These are phyloP conservation scores for Sclerotinia trifoliorum DNA, from an alignment of 2,329 filamentous ascomycete genomes.

Conservation along the genomic window DNA sequence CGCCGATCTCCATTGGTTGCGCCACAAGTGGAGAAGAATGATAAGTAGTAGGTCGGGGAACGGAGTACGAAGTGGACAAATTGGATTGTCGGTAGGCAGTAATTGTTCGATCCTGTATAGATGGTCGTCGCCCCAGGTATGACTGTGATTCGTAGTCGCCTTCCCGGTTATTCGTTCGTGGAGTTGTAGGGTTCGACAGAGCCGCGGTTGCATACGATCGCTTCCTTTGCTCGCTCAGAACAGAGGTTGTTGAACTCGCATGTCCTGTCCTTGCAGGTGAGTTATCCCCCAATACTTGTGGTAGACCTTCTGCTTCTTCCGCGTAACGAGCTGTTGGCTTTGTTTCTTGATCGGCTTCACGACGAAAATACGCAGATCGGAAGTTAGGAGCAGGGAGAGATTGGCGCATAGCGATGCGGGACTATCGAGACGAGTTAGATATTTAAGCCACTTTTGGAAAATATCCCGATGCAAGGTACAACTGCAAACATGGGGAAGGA, in stretches of 20 bases:
- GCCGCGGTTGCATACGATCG: constrained; percentile 32
- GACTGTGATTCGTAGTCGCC: constrained; percentile 35
- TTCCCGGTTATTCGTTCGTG: constrained; percentile 33
- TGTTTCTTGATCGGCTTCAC: constrained; percentile 36
- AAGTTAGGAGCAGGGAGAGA: constrained; percentile 32
- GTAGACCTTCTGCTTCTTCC: constrained; percentile 33
- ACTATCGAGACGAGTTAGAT: constrained; percentile 31
- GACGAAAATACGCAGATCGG: constrained; percentile 32
- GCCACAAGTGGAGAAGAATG: constrained; percentile 61
- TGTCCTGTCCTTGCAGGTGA: constrained; percentile 31
- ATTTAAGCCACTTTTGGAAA: background rate
- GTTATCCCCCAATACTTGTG: constrained; percentile 35
- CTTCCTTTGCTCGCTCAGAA: constrained; percentile 32
- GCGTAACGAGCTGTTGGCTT: constrained; percentile 27
- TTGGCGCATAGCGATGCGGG: constrained; percentile 34
- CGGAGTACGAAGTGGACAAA: constrained; percentile 35
- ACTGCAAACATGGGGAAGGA: background rate
- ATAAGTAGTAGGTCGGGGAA: constrained; percentile 35
- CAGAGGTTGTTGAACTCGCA: constrained; percentile 16
- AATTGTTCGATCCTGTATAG: constrained; percentile 31
- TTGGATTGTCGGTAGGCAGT: constrained; percentile 39
- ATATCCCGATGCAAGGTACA: background rate
- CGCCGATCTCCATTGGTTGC: constrained; percentile 44
- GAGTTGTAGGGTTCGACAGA: constrained; percentile 36
- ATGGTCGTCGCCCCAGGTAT: constrained; percentile 33